Base-by-base conservation (phyloP, 2,329 filamentous ascomycete genomes). In the Fusarium tricinctum region DNA sequence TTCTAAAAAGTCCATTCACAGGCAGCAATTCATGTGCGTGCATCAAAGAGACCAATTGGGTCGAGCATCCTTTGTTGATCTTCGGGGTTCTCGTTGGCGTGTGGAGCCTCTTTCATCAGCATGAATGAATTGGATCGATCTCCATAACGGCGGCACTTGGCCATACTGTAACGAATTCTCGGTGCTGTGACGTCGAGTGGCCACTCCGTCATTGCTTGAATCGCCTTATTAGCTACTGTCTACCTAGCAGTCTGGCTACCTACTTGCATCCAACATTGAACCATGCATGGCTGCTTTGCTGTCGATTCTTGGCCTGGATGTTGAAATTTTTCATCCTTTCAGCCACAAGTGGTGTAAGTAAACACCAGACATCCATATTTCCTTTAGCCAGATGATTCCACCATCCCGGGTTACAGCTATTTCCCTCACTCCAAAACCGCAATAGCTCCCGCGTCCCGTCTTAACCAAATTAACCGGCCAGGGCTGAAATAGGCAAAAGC, bases 161-260 rank as follows among this genome's bases (percentile, higher is more conserved):
- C 35, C 35, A 38, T 38, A 14, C 49, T 42, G 26, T 28, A 47
- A 49, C 44, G 52, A 66, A 68, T 67, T 46, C 28, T 68, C 32
- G 42, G 47, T 60, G 46, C 22, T 71, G 63, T 73, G 71, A 73
- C 66, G 71, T 73, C 59, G 67, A 49, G 60, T 72, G 59, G 63
- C 54, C 55, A 66, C 60, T 57, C 48, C 52, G 52, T 59, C 62
- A 69, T 69, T 63, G 48, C 39, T 50, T 52, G 47, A 53, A 14
- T 32, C 32, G 39, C 42, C 23, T 39, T 50, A 19, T 23, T 23
- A 23, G 23, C 23, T 51, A 20, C 23, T 28, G 5, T 13, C 39
- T 23, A 17, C 17, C 7, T 20, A 53, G n/a, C n/a, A n/a, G n/a
- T n/a, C n/a, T n/a, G 5, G 30, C 39, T 23, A 17, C 17, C 7